Conservation (phyloP, 352 stramenopile genomes). For the Pythium volutum region DNA sequence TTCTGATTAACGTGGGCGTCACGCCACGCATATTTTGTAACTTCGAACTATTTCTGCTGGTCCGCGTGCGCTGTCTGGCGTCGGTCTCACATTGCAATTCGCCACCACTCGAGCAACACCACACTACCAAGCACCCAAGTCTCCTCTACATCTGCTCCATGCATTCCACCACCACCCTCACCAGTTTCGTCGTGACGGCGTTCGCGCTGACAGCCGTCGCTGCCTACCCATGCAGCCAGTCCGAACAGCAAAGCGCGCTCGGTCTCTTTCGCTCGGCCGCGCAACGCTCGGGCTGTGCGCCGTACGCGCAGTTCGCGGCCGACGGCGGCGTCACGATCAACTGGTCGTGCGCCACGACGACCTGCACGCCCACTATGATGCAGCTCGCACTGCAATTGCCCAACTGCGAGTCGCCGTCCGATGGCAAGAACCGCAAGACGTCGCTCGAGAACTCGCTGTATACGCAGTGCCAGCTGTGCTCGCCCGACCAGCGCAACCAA, state of each 20-base stretch:
- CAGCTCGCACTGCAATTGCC: conserved; percentile 17
- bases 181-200: background rate
- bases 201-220: background rate
- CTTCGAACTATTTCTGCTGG: background rate
- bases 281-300: conserved; percentile 3
- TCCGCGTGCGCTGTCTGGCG: background rate
- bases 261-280: conserved; percentile 9
- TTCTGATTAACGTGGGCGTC: background rate
- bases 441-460: conserved; percentile 10
- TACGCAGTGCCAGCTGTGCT: conserved; percentile 16
- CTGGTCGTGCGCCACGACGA: conserved; percentile 9
- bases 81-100: background rate
- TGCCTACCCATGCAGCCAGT: conserved; percentile 7
- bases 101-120: background rate
- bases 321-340: conserved; percentile 8
- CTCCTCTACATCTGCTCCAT: background rate
- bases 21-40: background rate
- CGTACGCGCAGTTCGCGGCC: conserved; percentile 2
- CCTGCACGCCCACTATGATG: conserved; percentile 10
- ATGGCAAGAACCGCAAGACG: conserved; percentile 11
- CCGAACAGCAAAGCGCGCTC: background rate
- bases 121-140: no score
- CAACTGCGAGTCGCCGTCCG: conserved; percentile 4
- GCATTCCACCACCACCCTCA: background rate
- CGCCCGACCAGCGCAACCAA: conserved; percentile 8